Conservation (phyloP, 768 basidiomycete species). For the Boletus sp. region DNA sequence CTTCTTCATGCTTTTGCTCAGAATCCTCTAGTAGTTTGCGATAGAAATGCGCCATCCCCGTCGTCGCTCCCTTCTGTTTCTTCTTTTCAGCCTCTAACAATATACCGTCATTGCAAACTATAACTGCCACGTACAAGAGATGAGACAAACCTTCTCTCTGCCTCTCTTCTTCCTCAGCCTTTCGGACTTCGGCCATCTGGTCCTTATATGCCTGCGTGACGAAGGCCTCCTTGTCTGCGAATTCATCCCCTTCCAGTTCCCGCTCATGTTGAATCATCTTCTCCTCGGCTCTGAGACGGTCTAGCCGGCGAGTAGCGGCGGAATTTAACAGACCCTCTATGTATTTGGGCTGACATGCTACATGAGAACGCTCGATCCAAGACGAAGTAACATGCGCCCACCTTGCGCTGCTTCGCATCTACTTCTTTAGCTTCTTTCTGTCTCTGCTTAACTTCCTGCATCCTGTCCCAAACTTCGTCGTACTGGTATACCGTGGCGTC, state of each 20-base stretch:
- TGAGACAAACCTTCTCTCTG: slow-evolving; percentile 70
- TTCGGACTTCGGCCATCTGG: slow-evolving; percentile 89
- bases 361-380: slow-evolving; percentile 8
- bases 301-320: slow-evolving; percentile 84
- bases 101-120: background rate
- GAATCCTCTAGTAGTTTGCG: slow-evolving; percentile 73
- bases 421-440: slow-evolving; percentile 77
- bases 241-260: slow-evolving; percentile 90
- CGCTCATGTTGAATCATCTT: slow-evolving; percentile 96
- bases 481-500: slow-evolving; percentile 90
- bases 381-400: slow-evolving; percentile 32
- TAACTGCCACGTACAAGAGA: background rate
- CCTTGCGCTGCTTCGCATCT: slow-evolving; percentile 78
- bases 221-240: slow-evolving; percentile 93
- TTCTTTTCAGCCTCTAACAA: slow-evolving; percentile 54
- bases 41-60: slow-evolving; percentile 87
- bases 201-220: slow-evolving; percentile 97
- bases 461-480: slow-evolving; percentile 94
- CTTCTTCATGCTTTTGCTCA: slow-evolving; percentile 80
- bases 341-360: slow-evolving; percentile 77
- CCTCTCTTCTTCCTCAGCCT: slow-evolving; percentile 92
- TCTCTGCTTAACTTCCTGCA: slow-evolving; percentile 80
- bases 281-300: slow-evolving; percentile 92
- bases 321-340: slow-evolving; percentile 75
- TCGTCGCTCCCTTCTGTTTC: slow-evolving; percentile 54